Evolutionary conservation across 2,329 filamentous ascomycete species (phyloP).

Genomic region (Trichophyton rubrum): DNA sequence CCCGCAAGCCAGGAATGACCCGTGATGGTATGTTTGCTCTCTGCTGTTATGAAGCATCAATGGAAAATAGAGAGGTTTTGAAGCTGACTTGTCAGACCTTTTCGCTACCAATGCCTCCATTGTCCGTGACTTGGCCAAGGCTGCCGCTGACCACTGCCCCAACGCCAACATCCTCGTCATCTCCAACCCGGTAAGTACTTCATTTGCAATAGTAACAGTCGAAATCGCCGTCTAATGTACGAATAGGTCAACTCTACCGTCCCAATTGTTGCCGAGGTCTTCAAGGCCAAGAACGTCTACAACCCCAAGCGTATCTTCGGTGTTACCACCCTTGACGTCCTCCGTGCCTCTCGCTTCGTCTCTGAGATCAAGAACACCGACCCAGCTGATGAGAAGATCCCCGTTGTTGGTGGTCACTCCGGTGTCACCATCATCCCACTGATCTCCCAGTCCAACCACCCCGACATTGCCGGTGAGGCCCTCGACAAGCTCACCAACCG

Average conservation of each 20-base stretch:
- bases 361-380: constrained; percentile 83
- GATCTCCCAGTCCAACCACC: constrained; percentile 85
- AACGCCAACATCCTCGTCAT: constrained; percentile 95
- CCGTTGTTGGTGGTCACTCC: constrained; percentile 92
- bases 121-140: constrained; percentile 95
- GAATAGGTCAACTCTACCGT: constrained; percentile 87
- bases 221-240: background rate
- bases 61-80: background rate
- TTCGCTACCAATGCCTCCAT: constrained; percentile 99
- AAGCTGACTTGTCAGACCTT: constrained; percentile 49
- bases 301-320: constrained; percentile 98
- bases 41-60: constrained; percentile 13
- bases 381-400: constrained; percentile 85
- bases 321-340: constrained; percentile 97
- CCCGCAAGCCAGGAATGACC: constrained; percentile 98
- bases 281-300: constrained; percentile 92
- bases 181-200: constrained; percentile 66
- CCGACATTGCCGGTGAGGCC: constrained; percentile 64
- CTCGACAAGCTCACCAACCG: constrained; percentile 71
- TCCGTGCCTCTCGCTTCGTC: constrained; percentile 96
- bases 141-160: constrained; percentile 73
- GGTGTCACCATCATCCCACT: constrained; percentile 97
- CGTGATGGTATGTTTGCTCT: constrained; percentile 54
- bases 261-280: constrained; percentile 91
- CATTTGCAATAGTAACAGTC: background rate